Conservation (phyloP, 805 yeast genomes). For the Hanseniaspora mollemarum region DNA sequence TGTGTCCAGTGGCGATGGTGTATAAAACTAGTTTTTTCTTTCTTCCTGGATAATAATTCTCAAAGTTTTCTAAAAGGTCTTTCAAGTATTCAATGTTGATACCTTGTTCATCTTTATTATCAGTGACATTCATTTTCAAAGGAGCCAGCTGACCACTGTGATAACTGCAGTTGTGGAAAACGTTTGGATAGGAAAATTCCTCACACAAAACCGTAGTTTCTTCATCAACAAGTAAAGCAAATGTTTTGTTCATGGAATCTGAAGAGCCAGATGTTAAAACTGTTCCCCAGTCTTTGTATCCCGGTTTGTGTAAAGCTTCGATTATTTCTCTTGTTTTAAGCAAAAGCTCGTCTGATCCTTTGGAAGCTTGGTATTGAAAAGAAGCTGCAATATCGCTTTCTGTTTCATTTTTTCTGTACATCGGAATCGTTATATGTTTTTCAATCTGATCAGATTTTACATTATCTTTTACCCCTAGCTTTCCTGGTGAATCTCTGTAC, state of each 20-base stretch:
- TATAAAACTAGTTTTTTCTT: constrained; percentile 49
- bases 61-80: constrained; percentile 48
- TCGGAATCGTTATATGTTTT: background rate
- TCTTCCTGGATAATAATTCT: constrained; percentile 33
- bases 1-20: constrained; percentile 61
- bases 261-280: constrained; percentile 43
- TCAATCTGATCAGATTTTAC: constrained; percentile 16
- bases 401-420: background rate
- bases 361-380: constrained; percentile 46
- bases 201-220: constrained; percentile 52
- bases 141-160: constrained; percentile 51
- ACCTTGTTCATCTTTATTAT: constrained; percentile 44
- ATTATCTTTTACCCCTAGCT: constrained; percentile 17
- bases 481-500: constrained; percentile 34
- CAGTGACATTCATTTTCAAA: constrained; percentile 35
- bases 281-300: constrained; percentile 38
- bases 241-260: constrained; percentile 44
- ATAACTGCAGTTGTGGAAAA: constrained; percentile 35
- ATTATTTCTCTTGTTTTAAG: constrained; percentile 35
- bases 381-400: constrained; percentile 31
- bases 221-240: constrained; percentile 41
- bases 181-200: constrained; percentile 57
- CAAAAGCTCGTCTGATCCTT: constrained; percentile 37
- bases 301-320: constrained; percentile 36
- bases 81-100: constrained; percentile 40